Conservation (phyloP, 305 asterid genomes). For the Stenogyne calaminthoides region DNA sequence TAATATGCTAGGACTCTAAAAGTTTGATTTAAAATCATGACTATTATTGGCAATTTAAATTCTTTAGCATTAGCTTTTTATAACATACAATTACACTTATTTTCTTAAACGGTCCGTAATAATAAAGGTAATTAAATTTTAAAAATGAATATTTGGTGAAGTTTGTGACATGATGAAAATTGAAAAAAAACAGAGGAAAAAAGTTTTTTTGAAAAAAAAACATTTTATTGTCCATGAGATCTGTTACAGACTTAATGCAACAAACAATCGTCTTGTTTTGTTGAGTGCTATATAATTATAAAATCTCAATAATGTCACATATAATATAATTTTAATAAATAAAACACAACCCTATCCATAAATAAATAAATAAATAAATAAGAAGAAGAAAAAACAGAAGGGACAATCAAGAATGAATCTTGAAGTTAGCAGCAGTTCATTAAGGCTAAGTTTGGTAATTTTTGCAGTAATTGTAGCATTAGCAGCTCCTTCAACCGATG, state of each 20-base stretch:
- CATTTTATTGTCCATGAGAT: constrained; percentile 36
- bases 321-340: no score
- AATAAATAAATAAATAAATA: no score
- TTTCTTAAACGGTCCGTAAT: no score
- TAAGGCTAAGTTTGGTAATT: constrained; percentile 24
- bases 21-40: no score
- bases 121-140: not conserved
- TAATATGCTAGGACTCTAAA: no score
- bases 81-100: not conserved
- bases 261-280: constrained; percentile 18
- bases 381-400: not conserved
- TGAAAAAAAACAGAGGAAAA: not conserved
- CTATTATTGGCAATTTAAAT: no score
- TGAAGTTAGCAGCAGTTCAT: constrained; percentile 26
- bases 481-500: constrained; percentile 29
- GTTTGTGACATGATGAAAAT: not conserved
- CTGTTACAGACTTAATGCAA: constrained; percentile 19
- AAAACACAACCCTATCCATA: no score
- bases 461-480: constrained; percentile 35
- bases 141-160: not conserved
- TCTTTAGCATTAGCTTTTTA: not conserved
- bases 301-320: constrained; percentile 23
- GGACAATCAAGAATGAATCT: constrained; percentile 29
- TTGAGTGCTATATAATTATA: no score
- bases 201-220: not conserved